Evolutionary conservation across 768 basidiomycete genomes (phyloP).

Genomic region (Suillus decipiens): DNA sequence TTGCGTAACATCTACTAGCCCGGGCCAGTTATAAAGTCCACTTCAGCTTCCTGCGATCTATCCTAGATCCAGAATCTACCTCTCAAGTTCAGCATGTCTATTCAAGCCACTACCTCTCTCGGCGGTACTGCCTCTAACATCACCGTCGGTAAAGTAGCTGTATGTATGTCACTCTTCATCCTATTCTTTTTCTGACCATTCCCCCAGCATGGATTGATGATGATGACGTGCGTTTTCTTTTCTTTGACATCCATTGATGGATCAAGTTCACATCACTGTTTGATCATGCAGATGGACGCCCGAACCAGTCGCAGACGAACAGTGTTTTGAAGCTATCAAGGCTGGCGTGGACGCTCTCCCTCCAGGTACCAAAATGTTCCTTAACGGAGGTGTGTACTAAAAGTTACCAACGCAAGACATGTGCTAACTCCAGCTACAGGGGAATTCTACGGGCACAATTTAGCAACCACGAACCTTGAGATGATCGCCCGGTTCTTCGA

Average conservation of each 20-base stretch:
- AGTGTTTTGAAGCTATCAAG: conserved; percentile 63
- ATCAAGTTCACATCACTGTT: not conserved
- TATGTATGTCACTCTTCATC: not conserved
- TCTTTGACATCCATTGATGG: not conserved
- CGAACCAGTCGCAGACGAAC: conserved; percentile 51
- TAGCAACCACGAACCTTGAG: conserved; percentile 46
- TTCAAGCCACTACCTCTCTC: conserved; percentile 31
- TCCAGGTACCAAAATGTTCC: conserved; percentile 45
- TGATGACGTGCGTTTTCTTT: conserved; percentile 45
- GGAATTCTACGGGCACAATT: conserved; percentile 57
- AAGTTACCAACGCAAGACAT: not conserved
- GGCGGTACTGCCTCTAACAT: conserved; percentile 20
- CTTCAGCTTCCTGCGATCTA: not conserved
- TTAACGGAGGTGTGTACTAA: conserved; percentile 47
- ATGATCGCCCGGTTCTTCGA: conserved; percentile 51
- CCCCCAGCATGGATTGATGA: conserved; percentile 49
- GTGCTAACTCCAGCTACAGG: conserved; percentile 27
- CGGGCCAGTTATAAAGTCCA: not conserved
- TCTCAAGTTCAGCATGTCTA: conserved; percentile 24
- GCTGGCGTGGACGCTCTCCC: conserved; percentile 46
- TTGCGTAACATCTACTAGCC: not conserved
- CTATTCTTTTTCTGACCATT: no score
- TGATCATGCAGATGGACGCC: conserved; percentile 41
- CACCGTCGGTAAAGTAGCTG: conserved; percentile 4
- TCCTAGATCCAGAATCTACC: not conserved